These are phyloP conservation scores for Exophiala aquamarina DNA, from an alignment of 2,329 filamentous ascomycete species.

Conservation along the genomic window DNA sequence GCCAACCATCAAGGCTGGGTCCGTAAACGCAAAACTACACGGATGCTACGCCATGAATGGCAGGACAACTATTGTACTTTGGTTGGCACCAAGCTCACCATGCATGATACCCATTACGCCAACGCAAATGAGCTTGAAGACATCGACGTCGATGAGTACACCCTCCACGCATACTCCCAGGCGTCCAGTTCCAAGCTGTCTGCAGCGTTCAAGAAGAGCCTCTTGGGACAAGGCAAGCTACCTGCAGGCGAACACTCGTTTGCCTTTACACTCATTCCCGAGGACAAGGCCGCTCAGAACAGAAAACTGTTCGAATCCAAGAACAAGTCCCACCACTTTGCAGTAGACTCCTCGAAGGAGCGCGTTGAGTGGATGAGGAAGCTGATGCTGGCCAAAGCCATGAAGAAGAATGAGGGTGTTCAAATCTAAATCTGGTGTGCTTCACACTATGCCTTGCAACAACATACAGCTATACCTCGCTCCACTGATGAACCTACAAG, in stretches of 20 bases:
- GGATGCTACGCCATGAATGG: conserved; percentile 90
- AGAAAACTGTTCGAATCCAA: conserved; percentile 43
- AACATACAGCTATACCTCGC: neutral
- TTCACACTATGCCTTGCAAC: neutral
- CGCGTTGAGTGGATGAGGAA: conserved; percentile 80
- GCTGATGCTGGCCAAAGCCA: conserved; percentile 47
- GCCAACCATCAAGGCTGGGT: conserved; percentile 77
- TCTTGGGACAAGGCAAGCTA: conserved; percentile 42
- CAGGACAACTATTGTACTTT: conserved; percentile 88
- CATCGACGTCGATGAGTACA: conserved; percentile 42
- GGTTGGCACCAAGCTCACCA: conserved; percentile 64
- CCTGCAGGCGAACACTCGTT: conserved; percentile 36
- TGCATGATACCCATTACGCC: conserved; percentile 33
- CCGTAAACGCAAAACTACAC: conserved; percentile 89
- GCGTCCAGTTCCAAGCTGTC: conserved; percentile 77
- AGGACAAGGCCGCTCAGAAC: conserved; percentile 43
- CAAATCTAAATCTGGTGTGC: conserved; percentile 14
- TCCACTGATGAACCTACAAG: too few relatives aligned
- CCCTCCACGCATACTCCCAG: conserved; percentile 47
- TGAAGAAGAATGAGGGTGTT: conserved; percentile 22
- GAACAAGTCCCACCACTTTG: conserved; percentile 90
- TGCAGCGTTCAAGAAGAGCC: conserved; percentile 71
- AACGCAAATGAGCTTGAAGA: conserved; percentile 32
- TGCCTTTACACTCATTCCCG: conserved; percentile 43
- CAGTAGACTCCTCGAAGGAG: conserved; percentile 81